Conservation (phyloP, 2,329 filamentous ascomycete genomes). For the Stemphylium beticola region DNA sequence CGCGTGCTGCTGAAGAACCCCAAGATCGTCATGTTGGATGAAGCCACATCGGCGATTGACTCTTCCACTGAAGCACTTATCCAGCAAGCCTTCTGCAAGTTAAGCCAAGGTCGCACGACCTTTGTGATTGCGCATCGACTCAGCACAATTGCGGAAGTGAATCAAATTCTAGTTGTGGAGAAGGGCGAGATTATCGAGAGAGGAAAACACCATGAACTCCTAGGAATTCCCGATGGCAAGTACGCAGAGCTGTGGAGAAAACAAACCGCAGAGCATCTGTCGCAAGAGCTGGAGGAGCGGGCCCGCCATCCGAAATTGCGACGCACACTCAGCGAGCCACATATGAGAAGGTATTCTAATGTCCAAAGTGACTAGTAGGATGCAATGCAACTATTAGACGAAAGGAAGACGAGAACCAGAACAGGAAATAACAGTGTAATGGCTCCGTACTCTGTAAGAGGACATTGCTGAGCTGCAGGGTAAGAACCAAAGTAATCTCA, state of each 20-base stretch:
- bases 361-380: too few relatives aligned
- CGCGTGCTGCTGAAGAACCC: slow-evolving; percentile 80
- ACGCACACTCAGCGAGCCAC: too few relatives aligned
- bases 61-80: slow-evolving; percentile 72
- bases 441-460: too few relatives aligned
- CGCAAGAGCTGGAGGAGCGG: slow-evolving; percentile 23
- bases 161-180: slow-evolving; percentile 81
- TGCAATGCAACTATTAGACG: too few relatives aligned
- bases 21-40: slow-evolving; percentile 83
- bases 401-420: too few relatives aligned
- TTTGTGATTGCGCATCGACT: slow-evolving; percentile 78
- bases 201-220: slow-evolving; percentile 80
- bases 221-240: slow-evolving; percentile 68
- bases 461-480: too few relatives aligned
- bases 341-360: too few relatives aligned
- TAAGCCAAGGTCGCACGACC: slow-evolving; percentile 68
- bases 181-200: slow-evolving; percentile 78
- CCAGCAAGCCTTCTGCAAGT: slow-evolving; percentile 64
- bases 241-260: slow-evolving; percentile 90
- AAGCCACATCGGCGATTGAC: slow-evolving; percentile 87
- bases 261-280: slow-evolving; percentile 61
- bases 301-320: too few relatives aligned
- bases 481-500: too few relatives aligned
- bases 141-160: slow-evolving; percentile 83
- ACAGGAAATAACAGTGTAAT: too few relatives aligned